Percentiles rank a stretch among this genome's conserved stretches.
Evolutionary conservation across 2,329 filamentous ascomycete species (phyloP).

Genomic region (Phialocephala subalpina): DNA sequence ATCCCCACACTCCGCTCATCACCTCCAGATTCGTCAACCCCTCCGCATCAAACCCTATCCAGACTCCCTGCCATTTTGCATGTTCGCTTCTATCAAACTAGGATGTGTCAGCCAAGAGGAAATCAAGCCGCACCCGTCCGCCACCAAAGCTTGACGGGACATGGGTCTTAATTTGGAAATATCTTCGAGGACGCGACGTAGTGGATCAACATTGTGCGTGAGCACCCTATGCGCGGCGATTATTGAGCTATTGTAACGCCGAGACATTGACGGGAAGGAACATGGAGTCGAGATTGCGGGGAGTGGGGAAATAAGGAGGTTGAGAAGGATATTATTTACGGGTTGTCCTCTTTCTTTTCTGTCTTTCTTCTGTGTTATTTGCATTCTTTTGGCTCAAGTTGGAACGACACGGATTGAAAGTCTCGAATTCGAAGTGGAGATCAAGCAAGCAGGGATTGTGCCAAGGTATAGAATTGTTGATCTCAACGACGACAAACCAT

Average conservation of each 20-base stretch:
- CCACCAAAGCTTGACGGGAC: constrained; percentile 2
- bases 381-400: not conserved
- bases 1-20: not conserved
- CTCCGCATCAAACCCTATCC: not conserved
- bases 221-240: not conserved
- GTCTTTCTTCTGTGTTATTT: not conserved
- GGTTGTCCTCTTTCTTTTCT: not conserved
- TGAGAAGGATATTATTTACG: constrained; percentile 6
- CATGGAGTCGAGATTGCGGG: not conserved
- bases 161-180: not conserved
- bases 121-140: constrained; percentile 2
- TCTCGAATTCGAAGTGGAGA: not conserved
- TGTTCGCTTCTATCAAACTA: not conserved
- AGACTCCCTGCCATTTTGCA: not conserved
- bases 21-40: not conserved
- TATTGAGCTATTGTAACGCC: not conserved
- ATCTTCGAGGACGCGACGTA: not conserved
- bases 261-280: too few species aligned
- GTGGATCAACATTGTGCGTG: not conserved
- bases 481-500: not conserved
- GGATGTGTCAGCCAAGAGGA: not conserved
- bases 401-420: too few species aligned
- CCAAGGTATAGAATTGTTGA: not conserved
- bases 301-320: not conserved
- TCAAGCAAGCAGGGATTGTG: not conserved